phyloP scores from a whole-genome alignment of 495 filamentous ascomycete genomes.

The Apodospora peruviana region DNA sequence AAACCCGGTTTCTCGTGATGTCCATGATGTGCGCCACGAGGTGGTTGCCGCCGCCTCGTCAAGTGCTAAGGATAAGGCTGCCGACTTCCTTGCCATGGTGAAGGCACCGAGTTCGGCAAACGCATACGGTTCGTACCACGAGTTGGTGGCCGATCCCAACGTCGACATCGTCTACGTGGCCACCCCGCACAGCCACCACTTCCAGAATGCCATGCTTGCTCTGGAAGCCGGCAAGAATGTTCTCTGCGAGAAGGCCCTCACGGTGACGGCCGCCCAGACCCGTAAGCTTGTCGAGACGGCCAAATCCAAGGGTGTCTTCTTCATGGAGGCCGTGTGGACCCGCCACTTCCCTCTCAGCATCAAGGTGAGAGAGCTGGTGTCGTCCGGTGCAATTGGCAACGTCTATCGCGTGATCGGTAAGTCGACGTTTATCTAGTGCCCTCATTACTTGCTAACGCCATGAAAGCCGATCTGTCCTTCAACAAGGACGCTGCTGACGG shows the following conservation, averaged over 20 bases:
- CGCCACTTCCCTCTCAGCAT: slow-evolving; percentile 80
- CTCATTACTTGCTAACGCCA: background rate
- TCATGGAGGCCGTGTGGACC: slow-evolving; percentile 98
- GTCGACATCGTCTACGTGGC: slow-evolving; percentile 91
- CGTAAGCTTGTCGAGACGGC: slow-evolving; percentile 70
- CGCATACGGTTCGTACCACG: slow-evolving; percentile 75
- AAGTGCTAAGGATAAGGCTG: slow-evolving; percentile 60
- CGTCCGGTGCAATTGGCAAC: slow-evolving; percentile 64
- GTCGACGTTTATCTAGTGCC: slow-evolving; percentile 2
- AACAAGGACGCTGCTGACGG: slow-evolving; percentile 32
- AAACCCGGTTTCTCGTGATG: slow-evolving; percentile 66
- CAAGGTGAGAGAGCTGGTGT: slow-evolving; percentile 67
- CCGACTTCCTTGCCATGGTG: slow-evolving; percentile 63
- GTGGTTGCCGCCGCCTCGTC: slow-evolving; percentile 81
- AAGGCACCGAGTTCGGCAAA: slow-evolving; percentile 59
- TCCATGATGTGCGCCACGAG: slow-evolving; percentile 70
- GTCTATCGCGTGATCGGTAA: slow-evolving; percentile 66
- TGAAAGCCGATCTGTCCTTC: slow-evolving; percentile 55
- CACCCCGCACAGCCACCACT: slow-evolving; percentile 94
- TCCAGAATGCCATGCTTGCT: slow-evolving; percentile 79
- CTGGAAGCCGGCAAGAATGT: slow-evolving; percentile 82
- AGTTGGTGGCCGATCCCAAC: slow-evolving; percentile 67
- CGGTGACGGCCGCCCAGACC: slow-evolving; percentile 78
- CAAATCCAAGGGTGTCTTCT: slow-evolving; percentile 72
- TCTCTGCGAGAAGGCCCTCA: slow-evolving; percentile 90